Base-by-base conservation (phyloP, 2,329 filamentous ascomycete species). In the Coniochaeta sp. region DNA sequence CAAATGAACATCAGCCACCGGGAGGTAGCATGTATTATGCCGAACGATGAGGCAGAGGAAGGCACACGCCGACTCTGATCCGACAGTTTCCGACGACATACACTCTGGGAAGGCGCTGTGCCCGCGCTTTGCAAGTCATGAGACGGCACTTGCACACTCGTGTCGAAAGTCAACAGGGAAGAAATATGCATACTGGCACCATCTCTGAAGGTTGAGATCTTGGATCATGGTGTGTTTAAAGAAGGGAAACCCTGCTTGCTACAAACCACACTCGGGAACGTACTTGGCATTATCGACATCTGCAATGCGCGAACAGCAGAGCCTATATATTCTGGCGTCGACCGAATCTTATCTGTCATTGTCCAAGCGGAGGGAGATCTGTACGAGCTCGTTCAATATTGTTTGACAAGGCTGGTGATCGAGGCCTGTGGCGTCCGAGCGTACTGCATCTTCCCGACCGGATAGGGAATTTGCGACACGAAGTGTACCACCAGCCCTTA, bases 11-110 rank as follows among this genome's bases (percentile, higher is more conserved):
- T 22, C 59, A 63, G 3, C 60, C 67, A 9, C 42, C 62, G 9
- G 64, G 63, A 19, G 64, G 66, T 22, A 65, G 63, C 58, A 67
- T 72, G 64, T 76, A 75, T 59, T 76, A 75, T 60, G 62, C 65
- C 55, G 68, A 65, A 60, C 69, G 67, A 50, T 70, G 63, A 67
- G 17, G 42, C 24, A 22, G 40, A 57, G 50, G 26, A 38, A 16
- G 52, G 42, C 32, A 44, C 42, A 22, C n/a, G 54, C 34, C 50
- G 32, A 17, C 28, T 9, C 54, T 9, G 30, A n/a, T 34, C 22
- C n/a, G 50, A 22, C 8, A 55, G 36, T 40, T 36, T 22, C 22
- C 26, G 16, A 7, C 8, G 24, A 52, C 22, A 28, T 26, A 24
- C 5, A 30, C 10, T 47, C 42, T 2, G 2, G 12, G 16, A 47